phyloP scores from a whole-genome alignment of 805 yeast species.

The Yarrowia osloensis region DNA sequence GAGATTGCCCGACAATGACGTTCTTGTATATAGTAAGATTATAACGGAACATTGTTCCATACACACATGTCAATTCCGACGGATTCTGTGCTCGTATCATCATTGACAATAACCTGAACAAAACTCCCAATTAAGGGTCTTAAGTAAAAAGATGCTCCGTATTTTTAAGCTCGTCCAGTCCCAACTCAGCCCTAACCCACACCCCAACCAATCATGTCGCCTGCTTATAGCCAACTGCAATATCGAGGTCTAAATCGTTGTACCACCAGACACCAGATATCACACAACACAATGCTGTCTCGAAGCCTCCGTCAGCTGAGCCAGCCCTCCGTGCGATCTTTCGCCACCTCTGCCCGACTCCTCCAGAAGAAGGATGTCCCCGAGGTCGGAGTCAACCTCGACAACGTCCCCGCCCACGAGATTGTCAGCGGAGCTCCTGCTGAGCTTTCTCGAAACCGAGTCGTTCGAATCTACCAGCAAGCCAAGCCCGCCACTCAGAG shows the following conservation, averaged over 20 bases:
- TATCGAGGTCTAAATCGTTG: constrained; percentile 12
- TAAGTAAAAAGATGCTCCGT: not conserved
- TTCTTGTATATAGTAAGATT: not conserved
- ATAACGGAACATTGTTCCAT: too few relatives aligned
- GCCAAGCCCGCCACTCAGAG: constrained; percentile 82
- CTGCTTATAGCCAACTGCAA: constrained; percentile 5
- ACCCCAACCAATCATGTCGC: constrained; percentile 22
- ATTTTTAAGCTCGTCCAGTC: not conserved
- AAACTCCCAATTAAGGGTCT: not conserved
- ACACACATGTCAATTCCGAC: too few relatives aligned
- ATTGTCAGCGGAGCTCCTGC: constrained; percentile 75
- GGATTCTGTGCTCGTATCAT: too few relatives aligned
- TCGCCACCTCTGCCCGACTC: constrained; percentile 28
- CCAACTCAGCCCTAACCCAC: constrained; percentile 16
- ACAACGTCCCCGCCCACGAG: constrained; percentile 46
- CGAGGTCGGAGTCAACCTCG: constrained; percentile 26
- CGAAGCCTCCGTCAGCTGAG: constrained; percentile 31
- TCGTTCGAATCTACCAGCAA: constrained; percentile 75
- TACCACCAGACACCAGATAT: constrained; percentile 16
- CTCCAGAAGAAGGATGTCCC: constrained; percentile 29
- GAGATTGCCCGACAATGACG: constrained; percentile 4
- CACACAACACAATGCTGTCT: constrained; percentile 31
- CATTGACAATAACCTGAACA: not conserved
- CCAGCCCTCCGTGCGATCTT: constrained; percentile 30
- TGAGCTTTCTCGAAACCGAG: constrained; percentile 60